Evolutionary conservation across 345 rosid genomes (phyloP).

Genomic region (Nasturtium officinale): DNA sequence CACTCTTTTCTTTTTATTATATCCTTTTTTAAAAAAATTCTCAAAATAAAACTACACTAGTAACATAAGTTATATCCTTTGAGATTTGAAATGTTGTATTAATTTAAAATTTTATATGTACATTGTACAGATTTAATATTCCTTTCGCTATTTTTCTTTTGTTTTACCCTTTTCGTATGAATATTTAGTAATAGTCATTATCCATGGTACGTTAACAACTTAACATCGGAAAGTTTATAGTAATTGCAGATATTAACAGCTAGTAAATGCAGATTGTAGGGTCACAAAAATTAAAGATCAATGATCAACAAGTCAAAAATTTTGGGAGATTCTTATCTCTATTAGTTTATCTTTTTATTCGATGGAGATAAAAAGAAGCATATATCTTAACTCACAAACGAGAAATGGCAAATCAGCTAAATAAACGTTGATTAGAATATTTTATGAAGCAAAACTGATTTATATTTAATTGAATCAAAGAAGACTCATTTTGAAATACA

Average conservation of each 20-base stretch:
- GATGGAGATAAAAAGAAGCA: not conserved
- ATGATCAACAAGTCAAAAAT: not conserved
- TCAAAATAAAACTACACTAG: not conserved
- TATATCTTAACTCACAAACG: not conserved
- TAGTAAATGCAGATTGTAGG: not conserved
- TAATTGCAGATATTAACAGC: not conserved
- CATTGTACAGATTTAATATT: not conserved
- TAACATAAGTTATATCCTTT: not conserved
- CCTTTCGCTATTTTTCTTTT: too few relatives aligned
- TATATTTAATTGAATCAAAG: slow-evolving; percentile 29
- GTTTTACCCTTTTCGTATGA: not conserved
- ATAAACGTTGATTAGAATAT: not conserved
- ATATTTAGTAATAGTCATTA: not conserved
- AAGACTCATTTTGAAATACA: slow-evolving; percentile 24
- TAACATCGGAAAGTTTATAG: not conserved
- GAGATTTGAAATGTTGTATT: not conserved
- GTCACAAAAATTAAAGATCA: not conserved
- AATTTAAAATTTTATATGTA: not conserved
- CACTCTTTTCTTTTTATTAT: not conserved
- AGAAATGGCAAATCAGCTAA: not conserved
- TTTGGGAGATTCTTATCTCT: not conserved
- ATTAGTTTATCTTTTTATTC: too few relatives aligned
- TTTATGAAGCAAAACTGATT: slow-evolving; percentile 27
- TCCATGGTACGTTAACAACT: not conserved
- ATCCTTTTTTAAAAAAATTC: not conserved